Evolutionary conservation across 2,329 filamentous ascomycete species (phyloP).

Genomic region (Aspergillus amoenus): DNA sequence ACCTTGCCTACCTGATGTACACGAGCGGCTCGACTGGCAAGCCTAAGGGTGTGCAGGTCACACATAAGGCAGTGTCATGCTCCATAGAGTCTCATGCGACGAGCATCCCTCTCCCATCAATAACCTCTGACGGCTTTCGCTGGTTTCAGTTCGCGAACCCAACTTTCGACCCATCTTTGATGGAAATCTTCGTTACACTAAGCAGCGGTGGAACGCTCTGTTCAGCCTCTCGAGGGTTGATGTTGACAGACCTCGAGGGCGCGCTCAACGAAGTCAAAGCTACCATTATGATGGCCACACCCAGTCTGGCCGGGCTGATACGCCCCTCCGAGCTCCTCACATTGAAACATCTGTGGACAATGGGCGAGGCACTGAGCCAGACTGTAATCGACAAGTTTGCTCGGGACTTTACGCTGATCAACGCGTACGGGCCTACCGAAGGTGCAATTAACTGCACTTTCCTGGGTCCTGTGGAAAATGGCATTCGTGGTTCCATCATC

Average conservation of each 20-base stretch:
- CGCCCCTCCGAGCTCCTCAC: slow-evolving; percentile 22
- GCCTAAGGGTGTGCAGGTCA: slow-evolving; percentile 35
- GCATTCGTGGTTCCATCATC: slow-evolving; percentile 36
- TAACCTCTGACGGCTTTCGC: slow-evolving; percentile 23
- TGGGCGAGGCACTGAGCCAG: slow-evolving; percentile 36
- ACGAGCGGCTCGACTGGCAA: slow-evolving; percentile 36
- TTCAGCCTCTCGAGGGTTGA: slow-evolving; percentile 30
- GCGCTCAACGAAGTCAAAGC: slow-evolving; percentile 30
- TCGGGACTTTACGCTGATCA: slow-evolving; percentile 23
- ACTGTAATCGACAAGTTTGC: slow-evolving; percentile 34
- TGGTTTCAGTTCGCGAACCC: slow-evolving; percentile 42
- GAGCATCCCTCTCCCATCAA: slow-evolving; percentile 23
- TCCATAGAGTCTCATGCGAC: slow-evolving; percentile 32
- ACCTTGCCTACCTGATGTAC: slow-evolving; percentile 35
- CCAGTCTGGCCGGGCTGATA: slow-evolving; percentile 38
- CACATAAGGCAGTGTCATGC: slow-evolving; percentile 31
- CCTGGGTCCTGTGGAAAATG: slow-evolving; percentile 20
- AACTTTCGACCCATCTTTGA: slow-evolving; percentile 33
- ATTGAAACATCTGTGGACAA: slow-evolving; percentile 32
- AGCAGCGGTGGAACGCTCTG: slow-evolving; percentile 37
- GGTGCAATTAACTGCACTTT: slow-evolving; percentile 31
- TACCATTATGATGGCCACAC: slow-evolving; percentile 41
- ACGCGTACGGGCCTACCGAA: slow-evolving; percentile 37
- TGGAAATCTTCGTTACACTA: slow-evolving; percentile 32
- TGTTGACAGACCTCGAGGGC: slow-evolving; percentile 27